These are phyloP conservation scores for Torrubiella hemipterigena DNA, from an alignment of 2,329 filamentous ascomycete genomes.

Conservation along the genomic window DNA sequence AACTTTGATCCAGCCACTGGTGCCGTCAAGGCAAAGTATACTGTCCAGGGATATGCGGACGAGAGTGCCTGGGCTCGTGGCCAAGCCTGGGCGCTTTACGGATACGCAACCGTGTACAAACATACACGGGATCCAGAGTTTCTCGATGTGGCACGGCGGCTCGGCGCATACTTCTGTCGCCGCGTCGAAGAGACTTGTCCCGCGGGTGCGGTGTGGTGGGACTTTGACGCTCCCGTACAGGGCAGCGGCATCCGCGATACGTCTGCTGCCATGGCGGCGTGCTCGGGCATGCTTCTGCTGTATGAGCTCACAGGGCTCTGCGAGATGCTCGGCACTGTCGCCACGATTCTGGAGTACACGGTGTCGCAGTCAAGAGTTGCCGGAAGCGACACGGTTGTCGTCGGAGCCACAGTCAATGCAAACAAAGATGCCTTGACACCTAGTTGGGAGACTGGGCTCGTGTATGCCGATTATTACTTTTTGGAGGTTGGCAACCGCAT, in stretches of 20 bases:
- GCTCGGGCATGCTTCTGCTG: conserved; percentile 6
- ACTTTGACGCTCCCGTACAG: conserved; percentile 10
- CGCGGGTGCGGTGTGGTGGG: conserved; percentile 4
- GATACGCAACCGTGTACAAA: conserved; percentile 6
- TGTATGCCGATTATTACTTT: conserved; percentile 9
- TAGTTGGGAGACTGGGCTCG: conserved; percentile 5
- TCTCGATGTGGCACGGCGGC: conserved; percentile 4
- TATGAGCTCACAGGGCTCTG: conserved; percentile 5
- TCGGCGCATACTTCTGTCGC: conserved; percentile 4
- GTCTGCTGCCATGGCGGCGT: conserved; percentile 7
- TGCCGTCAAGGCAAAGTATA: conserved; percentile 6
- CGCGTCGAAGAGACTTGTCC: conserved; percentile 3
- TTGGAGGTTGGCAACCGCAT: conserved; percentile 7
- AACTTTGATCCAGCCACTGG: conserved; percentile 7
- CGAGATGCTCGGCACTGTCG: conserved; percentile 6
- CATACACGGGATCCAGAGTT: conserved; percentile 6
- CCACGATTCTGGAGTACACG: conserved; percentile 5
- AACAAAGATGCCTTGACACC: conserved; percentile 4
- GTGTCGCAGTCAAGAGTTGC: conserved; percentile 2
- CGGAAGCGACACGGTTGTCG: conserved; percentile 4
- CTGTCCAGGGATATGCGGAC: conserved; percentile 7
- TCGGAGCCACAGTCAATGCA: conserved; percentile 8
- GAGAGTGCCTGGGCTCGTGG: conserved; percentile 7
- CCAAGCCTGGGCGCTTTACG: conserved; percentile 7
- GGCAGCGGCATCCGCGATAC: conserved; percentile 4